Conservation (phyloP, 2,329 filamentous ascomycete genomes). For the Fusarium veterinarium region DNA sequence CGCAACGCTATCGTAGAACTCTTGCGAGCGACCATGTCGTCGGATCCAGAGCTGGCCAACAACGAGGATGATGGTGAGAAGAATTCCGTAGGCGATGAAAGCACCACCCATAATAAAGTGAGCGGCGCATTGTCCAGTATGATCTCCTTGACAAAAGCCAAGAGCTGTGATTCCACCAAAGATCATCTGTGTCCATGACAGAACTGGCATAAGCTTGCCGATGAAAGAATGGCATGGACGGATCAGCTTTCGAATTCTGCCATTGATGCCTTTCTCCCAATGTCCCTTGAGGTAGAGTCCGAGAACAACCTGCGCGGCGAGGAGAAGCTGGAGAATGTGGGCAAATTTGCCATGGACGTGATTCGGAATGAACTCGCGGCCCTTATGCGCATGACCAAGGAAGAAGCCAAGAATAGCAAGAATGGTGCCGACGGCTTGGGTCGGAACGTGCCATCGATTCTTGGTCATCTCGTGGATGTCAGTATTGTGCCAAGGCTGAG, state of each 20-base stretch:
- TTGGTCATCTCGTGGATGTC: conserved; percentile 75
- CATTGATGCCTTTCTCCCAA: conserved; percentile 85
- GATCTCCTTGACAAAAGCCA: conserved; percentile 92
- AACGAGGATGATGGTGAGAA: conserved; percentile 86
- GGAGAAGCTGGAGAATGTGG: conserved; percentile 80
- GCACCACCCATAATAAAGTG: conserved; percentile 99
- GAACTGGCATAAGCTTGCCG: conserved; percentile 87
- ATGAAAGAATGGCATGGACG: conserved; percentile 81
- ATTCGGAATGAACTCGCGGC: conserved; percentile 79
- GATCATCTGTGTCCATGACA: conserved; percentile 93
- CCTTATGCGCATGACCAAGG: conserved; percentile 90
- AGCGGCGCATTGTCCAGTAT: conserved; percentile 90
- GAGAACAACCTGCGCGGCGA: conserved; percentile 80
- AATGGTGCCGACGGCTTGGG: conserved; percentile 79
- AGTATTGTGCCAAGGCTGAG: neutral
- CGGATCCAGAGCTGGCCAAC: conserved; percentile 90
- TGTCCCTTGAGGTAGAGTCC: conserved; percentile 92
- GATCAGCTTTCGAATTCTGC: conserved; percentile 77
- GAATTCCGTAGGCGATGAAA: conserved; percentile 92
- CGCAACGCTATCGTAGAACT: conserved; percentile 93
- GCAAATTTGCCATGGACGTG: conserved; percentile 89
- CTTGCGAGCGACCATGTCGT: conserved; percentile 86
- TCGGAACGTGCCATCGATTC: conserved; percentile 92
- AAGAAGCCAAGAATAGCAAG: conserved; percentile 88
- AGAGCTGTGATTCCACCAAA: conserved; percentile 94